These are phyloP conservation scores for Candida ovalis DNA, from an alignment of 805 yeast species.

Conservation along the genomic window DNA sequence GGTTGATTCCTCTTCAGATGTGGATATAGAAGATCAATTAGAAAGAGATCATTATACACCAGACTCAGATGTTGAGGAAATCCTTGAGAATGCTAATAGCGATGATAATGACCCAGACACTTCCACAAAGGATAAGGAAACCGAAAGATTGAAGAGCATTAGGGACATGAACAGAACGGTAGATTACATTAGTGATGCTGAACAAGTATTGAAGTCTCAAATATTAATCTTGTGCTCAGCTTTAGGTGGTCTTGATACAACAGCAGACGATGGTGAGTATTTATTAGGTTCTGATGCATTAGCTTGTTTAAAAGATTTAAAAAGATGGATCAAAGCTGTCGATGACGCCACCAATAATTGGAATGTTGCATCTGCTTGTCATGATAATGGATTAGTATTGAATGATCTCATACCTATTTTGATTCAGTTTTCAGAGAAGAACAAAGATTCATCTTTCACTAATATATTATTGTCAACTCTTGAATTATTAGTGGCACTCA, in stretches of 20 bases:
- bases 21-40: slow-evolving; percentile 22
- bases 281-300: slow-evolving; percentile 83
- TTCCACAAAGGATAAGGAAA: slow-evolving; percentile 1
- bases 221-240: slow-evolving; percentile 82
- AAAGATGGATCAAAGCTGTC: slow-evolving; percentile 80
- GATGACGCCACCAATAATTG: slow-evolving; percentile 69
- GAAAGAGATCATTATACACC: slow-evolving; percentile 19
- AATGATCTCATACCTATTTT: slow-evolving; percentile 75
- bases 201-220: slow-evolving; percentile 55
- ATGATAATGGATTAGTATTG: slow-evolving; percentile 68
- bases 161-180: slow-evolving; percentile 4
- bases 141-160: slow-evolving; percentile 2
- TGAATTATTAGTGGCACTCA: slow-evolving; percentile 76
- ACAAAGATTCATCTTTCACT: slow-evolving; percentile 41
- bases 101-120: slow-evolving; percentile 1
- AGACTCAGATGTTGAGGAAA: slow-evolving; percentile 15
- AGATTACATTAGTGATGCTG: slow-evolving; percentile 18
- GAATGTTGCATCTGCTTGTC: slow-evolving; percentile 86
- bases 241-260: slow-evolving; percentile 82
- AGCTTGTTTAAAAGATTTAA: slow-evolving; percentile 82
- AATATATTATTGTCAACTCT: slow-evolving; percentile 67
- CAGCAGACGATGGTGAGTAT: slow-evolving; percentile 46
- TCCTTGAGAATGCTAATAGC: slow-evolving; percentile 8
- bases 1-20: slow-evolving; percentile 16
- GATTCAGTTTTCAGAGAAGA: slow-evolving; percentile 53